phyloP scores from a whole-genome alignment of 495 filamentous ascomycete genomes.

The Trichocladium antarcticum region DNA sequence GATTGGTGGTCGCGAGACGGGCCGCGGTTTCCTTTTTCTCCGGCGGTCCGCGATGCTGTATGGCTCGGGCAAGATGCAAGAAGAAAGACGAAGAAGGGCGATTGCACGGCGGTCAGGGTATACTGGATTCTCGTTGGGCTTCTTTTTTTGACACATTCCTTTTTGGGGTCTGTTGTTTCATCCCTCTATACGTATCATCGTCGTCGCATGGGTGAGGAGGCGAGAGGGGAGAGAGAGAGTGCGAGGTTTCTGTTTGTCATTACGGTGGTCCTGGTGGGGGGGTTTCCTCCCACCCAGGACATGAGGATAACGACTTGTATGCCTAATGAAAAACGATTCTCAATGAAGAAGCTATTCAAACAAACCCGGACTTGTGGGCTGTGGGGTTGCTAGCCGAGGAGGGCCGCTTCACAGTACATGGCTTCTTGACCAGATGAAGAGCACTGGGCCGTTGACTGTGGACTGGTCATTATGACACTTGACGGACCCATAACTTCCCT shows the following conservation, averaged over 20 bases:
- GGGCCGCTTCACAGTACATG: too few species aligned
- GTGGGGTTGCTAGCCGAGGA: too few species aligned
- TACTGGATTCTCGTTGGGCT: neutral
- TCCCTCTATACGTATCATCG: neutral
- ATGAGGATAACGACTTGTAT: constrained; percentile 22
- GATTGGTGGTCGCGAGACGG: too few species aligned
- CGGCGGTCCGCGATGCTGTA: too few species aligned
- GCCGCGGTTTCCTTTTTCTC: too few species aligned
- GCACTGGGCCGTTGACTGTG: too few species aligned
- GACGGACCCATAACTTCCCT: too few species aligned
- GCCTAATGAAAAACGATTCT: constrained; percentile 16
- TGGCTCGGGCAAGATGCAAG: too few species aligned
- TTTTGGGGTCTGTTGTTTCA: neutral
- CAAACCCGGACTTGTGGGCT: too few species aligned
- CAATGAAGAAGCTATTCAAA: too few species aligned
- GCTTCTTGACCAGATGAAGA: too few species aligned
- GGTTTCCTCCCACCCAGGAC: neutral
- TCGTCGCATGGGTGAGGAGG: neutral
- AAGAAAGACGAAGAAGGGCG: neutral
- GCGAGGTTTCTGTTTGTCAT: constrained; percentile 7
- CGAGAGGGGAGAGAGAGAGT: neutral
- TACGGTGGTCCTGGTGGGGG: neutral
- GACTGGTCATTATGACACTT: too few species aligned
- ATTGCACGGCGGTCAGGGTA: neutral
- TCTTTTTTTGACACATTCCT: neutral